A percentile compares a stretch with the other conserved stretches of the same genome.
Conservation (phyloP, 805 yeast genomes). For the Gaillardinia entomophila region DNA sequence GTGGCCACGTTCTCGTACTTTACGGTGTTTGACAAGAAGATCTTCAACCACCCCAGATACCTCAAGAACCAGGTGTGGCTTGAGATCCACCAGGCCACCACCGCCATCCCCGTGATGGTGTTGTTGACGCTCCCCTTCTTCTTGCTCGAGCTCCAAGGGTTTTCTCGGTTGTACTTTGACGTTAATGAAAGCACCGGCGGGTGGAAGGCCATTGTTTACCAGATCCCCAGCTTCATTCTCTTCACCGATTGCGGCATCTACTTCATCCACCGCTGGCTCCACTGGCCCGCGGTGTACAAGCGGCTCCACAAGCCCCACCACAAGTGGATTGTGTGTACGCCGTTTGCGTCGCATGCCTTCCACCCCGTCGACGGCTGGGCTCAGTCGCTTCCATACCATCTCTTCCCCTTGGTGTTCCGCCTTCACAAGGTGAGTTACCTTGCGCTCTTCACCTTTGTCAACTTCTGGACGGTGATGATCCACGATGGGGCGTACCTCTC, state of each 20-base stretch:
- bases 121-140: conserved; percentile 86
- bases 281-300: conserved; percentile 88
- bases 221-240: conserved; percentile 74
- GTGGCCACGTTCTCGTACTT: conserved; percentile 75
- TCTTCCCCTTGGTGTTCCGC: conserved; percentile 89
- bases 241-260: conserved; percentile 94
- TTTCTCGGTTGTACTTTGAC: conserved; percentile 69
- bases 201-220: conserved; percentile 56
- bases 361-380: conserved; percentile 95
- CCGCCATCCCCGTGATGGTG: conserved; percentile 90
- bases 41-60: conserved; percentile 93
- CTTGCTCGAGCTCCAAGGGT: conserved; percentile 74
- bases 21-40: conserved; percentile 78
- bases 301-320: conserved; percentile 93
- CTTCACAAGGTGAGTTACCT: conserved; percentile 83
- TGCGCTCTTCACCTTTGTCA: conserved; percentile 79
- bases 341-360: conserved; percentile 97
- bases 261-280: conserved; percentile 86
- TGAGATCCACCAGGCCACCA: conserved; percentile 72
- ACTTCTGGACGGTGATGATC: conserved; percentile 97
- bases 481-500: conserved; percentile 97
- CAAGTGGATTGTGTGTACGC: conserved; percentile 98
- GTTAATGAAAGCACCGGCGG: conserved; percentile 62
- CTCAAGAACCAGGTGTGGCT: conserved; percentile 86
- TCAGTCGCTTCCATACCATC: conserved; percentile 90